Evolutionary conservation across 1,284 basidiomycete species (phyloP).

Genomic region (Sanghuangporus weigelae): DNA sequence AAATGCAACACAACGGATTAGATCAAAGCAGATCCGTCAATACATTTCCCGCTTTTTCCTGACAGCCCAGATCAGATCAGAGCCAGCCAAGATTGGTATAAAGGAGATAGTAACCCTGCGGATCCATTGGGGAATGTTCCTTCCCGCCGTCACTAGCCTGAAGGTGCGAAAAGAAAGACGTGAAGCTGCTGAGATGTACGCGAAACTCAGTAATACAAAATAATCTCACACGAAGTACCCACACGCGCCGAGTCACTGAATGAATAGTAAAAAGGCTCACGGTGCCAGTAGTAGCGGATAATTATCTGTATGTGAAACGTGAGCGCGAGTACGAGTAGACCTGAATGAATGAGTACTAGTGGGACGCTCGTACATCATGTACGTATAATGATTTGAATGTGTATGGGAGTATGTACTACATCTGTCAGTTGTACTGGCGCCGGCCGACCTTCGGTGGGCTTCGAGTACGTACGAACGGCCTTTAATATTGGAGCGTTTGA

Average conservation of each 20-base stretch:
- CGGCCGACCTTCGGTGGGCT: not conserved
- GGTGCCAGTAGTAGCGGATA: not conserved
- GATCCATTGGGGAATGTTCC: not conserved
- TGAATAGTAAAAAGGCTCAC: not conserved
- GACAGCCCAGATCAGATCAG: not conserved
- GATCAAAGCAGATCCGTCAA: not conserved
- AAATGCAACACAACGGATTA: not conserved
- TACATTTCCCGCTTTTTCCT: not conserved
- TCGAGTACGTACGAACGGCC: not conserved
- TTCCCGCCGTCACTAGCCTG: no score
- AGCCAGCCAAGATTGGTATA: not conserved
- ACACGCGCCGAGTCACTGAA: not conserved
- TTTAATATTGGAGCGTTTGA: not conserved
- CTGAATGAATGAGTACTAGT: no score
- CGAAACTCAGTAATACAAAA: no score
- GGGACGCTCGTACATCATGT: not conserved
- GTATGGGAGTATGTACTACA: not conserved
- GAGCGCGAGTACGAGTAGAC: no score
- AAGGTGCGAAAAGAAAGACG: no score
- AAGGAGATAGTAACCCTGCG: not conserved
- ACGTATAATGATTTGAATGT: not conserved
- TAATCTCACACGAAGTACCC: not conserved
- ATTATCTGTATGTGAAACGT: no score
- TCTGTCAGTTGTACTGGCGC: not conserved
- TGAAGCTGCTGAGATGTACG: no score